These are phyloP conservation scores for Aspergillus bridgeri DNA, from an alignment of 495 filamentous ascomycete species.

Conservation along the genomic window DNA sequence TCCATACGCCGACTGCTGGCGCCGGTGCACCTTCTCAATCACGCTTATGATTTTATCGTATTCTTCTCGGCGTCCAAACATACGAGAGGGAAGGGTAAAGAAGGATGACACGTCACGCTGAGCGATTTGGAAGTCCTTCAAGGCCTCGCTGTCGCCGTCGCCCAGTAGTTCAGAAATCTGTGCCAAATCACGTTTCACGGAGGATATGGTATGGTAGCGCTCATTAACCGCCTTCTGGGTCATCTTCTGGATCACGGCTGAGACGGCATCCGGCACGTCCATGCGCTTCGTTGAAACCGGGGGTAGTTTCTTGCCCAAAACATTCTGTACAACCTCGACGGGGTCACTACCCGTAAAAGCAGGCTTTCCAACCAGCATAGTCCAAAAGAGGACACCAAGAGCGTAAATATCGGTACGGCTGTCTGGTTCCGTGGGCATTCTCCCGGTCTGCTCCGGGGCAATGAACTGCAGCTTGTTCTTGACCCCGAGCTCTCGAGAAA, in stretches of 20 bases:
- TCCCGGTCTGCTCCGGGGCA: slow-evolving; percentile 86
- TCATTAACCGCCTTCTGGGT: slow-evolving; percentile 80
- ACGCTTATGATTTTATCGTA: slow-evolving; percentile 63
- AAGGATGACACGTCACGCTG: slow-evolving; percentile 80
- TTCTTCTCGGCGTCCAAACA: slow-evolving; percentile 75
- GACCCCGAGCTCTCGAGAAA: slow-evolving; percentile 74
- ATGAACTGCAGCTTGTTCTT: slow-evolving; percentile 85
- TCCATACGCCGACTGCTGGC: slow-evolving; percentile 50
- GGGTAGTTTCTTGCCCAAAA: slow-evolving; percentile 71
- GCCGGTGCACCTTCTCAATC: slow-evolving; percentile 66
- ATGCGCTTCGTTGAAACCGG: slow-evolving; percentile 68
- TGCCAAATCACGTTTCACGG: slow-evolving; percentile 71
- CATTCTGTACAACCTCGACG: slow-evolving; percentile 83
- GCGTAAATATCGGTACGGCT: slow-evolving; percentile 88
- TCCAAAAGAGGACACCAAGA: slow-evolving; percentile 82
- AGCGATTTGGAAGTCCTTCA: slow-evolving; percentile 68
- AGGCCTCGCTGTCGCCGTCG: slow-evolving; percentile 65
- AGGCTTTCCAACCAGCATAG: slow-evolving; percentile 70
- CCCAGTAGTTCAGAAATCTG: slow-evolving; percentile 66
- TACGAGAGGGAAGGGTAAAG: slow-evolving; percentile 74
- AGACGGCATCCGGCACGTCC: slow-evolving; percentile 77
- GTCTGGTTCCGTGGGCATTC: slow-evolving; percentile 85
- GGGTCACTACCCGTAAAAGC: slow-evolving; percentile 75
- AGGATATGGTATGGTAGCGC: slow-evolving; percentile 79
- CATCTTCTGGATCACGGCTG: slow-evolving; percentile 82